A percentile compares a stretch with the other conserved stretches of the same genome.
These are phyloP conservation scores for Zoysia matrella DNA, from an alignment of 202 grass and related monocot species.

Conservation along the genomic window DNA sequence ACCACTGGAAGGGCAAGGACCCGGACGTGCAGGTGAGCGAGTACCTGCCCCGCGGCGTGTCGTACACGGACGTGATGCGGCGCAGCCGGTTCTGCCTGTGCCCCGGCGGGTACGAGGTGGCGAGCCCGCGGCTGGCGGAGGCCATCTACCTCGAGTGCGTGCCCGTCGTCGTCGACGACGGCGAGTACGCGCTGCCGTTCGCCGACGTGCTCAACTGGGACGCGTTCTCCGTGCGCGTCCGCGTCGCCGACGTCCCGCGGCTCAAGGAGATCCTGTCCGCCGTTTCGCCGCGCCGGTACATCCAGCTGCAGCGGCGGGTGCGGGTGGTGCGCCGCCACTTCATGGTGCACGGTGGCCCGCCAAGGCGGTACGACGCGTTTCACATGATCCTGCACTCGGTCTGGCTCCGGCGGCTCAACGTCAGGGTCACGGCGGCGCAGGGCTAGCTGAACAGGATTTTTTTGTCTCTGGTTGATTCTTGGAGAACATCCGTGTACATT, in stretches of 20 bases:
- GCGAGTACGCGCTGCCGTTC: constrained; percentile 72
- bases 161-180: constrained; percentile 67
- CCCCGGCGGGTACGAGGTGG: constrained; percentile 86
- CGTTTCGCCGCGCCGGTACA: constrained; percentile 68
- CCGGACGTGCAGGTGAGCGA: constrained; percentile 70
- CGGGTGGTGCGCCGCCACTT: constrained; percentile 57
- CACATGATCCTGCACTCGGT: constrained; percentile 84
- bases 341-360: constrained; percentile 53
- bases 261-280: constrained; percentile 53
- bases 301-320: constrained; percentile 69
- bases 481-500: too few species aligned
- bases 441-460: too few species aligned
- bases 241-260: constrained; percentile 60
- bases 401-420: constrained; percentile 79
- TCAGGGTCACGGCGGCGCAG: constrained; percentile 20
- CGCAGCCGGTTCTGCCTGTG: constrained; percentile 78
- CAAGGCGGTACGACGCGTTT: constrained; percentile 61
- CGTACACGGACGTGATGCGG: constrained; percentile 78
- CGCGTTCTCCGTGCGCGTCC: constrained; percentile 63
- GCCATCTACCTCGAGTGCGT: constrained; percentile 84
- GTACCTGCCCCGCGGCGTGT: constrained; percentile 64
- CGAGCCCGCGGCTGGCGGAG: constrained; percentile 77
- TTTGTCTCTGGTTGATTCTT: too few species aligned
- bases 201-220: constrained; percentile 75
- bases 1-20: constrained; percentile 59